phyloP scores from a whole-genome alignment of 352 stramenopile species.

The Phytophthora brassicae region DNA sequence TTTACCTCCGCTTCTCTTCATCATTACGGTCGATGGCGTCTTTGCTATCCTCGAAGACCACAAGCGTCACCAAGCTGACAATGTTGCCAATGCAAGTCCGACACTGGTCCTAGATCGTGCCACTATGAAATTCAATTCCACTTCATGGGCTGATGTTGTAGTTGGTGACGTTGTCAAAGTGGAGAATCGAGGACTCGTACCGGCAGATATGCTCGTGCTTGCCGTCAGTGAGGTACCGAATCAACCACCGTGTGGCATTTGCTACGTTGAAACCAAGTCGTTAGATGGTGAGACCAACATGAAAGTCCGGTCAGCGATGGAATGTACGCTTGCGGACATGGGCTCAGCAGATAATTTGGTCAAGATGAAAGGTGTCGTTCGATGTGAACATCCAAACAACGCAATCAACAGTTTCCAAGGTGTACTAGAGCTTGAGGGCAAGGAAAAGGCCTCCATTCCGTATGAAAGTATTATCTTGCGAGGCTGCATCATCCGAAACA shows the following conservation, averaged over 20 bases:
- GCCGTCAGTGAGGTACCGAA: constrained; percentile 68
- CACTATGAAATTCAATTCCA: constrained; percentile 49
- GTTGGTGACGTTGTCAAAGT: constrained; percentile 87
- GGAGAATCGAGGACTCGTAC: constrained; percentile 79
- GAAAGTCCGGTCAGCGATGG: constrained; percentile 86
- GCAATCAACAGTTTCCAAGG: constrained; percentile 91
- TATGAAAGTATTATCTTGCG: constrained; percentile 90
- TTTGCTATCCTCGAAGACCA: constrained; percentile 89
- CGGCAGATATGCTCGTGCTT: constrained; percentile 85
- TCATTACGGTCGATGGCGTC: constrained; percentile 89
- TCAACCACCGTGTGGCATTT: constrained; percentile 66
- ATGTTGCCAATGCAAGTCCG: constrained; percentile 72
- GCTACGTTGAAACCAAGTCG: constrained; percentile 91
- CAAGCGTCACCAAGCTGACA: constrained; percentile 84
- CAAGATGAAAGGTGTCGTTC: constrained; percentile 57
- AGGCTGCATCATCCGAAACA: constrained; percentile 92
- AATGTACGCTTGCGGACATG: constrained; percentile 62
- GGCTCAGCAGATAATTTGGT: constrained; percentile 42
- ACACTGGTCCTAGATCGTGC: constrained; percentile 61
- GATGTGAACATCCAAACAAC: constrained; percentile 87
- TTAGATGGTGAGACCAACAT: constrained; percentile 94
- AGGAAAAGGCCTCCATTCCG: constrained; percentile 61
- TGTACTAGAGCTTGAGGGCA: constrained; percentile 64
- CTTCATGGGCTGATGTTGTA: constrained; percentile 78
- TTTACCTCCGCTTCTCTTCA: constrained; percentile 87